These are phyloP conservation scores for Hydnomerulius pinastri DNA, from an alignment of 768 basidiomycete genomes.

Conservation along the genomic window DNA sequence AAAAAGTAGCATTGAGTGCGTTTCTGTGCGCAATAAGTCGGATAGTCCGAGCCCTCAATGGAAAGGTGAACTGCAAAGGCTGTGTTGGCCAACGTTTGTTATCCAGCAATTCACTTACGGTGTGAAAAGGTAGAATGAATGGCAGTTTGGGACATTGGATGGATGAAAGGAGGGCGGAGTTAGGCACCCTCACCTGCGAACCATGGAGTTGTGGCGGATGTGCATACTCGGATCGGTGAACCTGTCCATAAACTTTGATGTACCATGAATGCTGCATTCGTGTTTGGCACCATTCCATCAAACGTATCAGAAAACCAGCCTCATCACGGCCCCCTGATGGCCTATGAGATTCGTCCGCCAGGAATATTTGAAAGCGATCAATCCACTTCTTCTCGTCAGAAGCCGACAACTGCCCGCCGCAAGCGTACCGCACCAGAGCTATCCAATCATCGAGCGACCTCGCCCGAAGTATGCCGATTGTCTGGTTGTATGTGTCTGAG, in stretches of 20 bases:
- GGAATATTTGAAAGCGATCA: conserved; percentile 32
- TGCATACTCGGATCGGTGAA: conserved; percentile 18
- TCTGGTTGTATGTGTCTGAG: conserved; percentile 31
- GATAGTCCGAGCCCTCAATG: conserved; percentile 40
- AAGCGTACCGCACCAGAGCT: conserved; percentile 30
- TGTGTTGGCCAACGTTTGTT: neutral
- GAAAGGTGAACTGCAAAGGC: conserved; percentile 45
- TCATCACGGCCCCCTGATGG: conserved; percentile 33
- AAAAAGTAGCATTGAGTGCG: conserved; percentile 46
- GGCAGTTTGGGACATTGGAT: conserved; percentile 37
- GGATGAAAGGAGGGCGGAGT: conserved; percentile 18
- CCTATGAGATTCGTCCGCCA: conserved; percentile 22
- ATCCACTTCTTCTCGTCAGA: conserved; percentile 34
- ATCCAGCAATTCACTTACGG: conserved; percentile 30
- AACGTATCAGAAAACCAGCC: conserved; percentile 44
- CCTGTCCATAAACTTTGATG: conserved; percentile 36
- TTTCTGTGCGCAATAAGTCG: conserved; percentile 50
- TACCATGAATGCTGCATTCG: conserved; percentile 47
- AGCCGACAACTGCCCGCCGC: conserved; percentile 22
- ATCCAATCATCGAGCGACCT: conserved; percentile 40
- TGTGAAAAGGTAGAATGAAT: conserved; percentile 51
- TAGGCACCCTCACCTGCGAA: conserved; percentile 14
- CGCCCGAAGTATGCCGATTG: conserved; percentile 28
- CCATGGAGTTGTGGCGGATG: conserved; percentile 6
- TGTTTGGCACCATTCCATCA: conserved; percentile 45